These are phyloP conservation scores for Penicillium goetzii DNA, from an alignment of 495 filamentous ascomycete genomes.

Conservation along the genomic window DNA sequence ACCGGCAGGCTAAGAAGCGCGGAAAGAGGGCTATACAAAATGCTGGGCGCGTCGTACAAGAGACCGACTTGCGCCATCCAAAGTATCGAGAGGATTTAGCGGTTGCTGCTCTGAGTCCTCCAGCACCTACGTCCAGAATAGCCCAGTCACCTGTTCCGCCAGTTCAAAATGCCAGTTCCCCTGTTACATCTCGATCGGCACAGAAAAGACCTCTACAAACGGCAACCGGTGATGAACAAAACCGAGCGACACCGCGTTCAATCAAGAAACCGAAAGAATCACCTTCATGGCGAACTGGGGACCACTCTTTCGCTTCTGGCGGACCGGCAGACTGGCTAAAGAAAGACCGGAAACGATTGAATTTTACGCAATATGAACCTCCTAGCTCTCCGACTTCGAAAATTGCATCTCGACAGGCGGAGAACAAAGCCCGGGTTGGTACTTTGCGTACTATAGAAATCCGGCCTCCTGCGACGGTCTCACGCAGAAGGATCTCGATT, in stretches of 20 bases:
- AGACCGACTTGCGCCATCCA: conserved; percentile 21
- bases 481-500: conserved; percentile 9
- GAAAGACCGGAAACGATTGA: conserved; percentile 39
- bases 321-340: conserved; percentile 41
- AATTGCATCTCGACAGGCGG: conserved; percentile 26
- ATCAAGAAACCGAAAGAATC: conserved; percentile 12
- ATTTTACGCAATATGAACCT: conserved; percentile 42
- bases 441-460: conserved; percentile 9
- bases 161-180: neutral
- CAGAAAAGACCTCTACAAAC: conserved; percentile 6
- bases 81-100: conserved; percentile 17
- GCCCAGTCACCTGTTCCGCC: neutral
- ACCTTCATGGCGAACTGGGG: neutral
- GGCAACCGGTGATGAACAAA: neutral
- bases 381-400: conserved; percentile 46
- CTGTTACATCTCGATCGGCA: conserved; percentile 6
- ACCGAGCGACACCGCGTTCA: conserved; percentile 6
- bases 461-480: conserved; percentile 9
- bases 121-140: neutral
- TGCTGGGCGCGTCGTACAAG: conserved; percentile 19
- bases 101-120: neutral
- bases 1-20: neutral
- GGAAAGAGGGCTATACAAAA: neutral
- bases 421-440: conserved; percentile 17
- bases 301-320: conserved; percentile 10